Conservation (phyloP, 106 monocot species). For the Apostasia shenzhenica region DNA sequence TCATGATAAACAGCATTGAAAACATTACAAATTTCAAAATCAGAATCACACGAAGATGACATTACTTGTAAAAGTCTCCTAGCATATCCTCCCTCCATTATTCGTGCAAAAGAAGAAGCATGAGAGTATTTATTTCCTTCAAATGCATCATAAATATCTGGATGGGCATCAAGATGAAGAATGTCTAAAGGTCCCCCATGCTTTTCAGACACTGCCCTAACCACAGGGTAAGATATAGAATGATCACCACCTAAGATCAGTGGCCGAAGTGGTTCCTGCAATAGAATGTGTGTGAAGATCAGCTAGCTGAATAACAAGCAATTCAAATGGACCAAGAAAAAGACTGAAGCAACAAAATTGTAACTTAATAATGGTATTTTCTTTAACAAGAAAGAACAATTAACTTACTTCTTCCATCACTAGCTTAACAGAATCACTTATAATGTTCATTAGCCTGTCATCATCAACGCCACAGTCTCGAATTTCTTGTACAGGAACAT, state of each 20-base stretch:
- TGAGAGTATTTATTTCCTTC: constrained; percentile 97
- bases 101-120: constrained; percentile 96
- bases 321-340: not conserved
- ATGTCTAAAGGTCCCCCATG: constrained; percentile 90
- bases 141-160: constrained; percentile 92
- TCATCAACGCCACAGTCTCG: constrained; percentile 90
- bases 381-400: not conserved
- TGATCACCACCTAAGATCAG: constrained; percentile 95
- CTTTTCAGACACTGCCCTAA: constrained; percentile 92
- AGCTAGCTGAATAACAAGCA: not conserved
- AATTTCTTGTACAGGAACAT: constrained; percentile 95
- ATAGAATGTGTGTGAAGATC: constrained; percentile 1
- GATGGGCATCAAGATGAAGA: constrained; percentile 97
- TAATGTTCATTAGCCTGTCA: constrained; percentile 78
- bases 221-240: constrained; percentile 94
- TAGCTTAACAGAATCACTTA: constrained; percentile 86
- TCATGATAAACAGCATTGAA: too few relatives aligned
- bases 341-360: not conserved
- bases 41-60: not conserved
- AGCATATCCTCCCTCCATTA: constrained; percentile 97
- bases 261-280: constrained; percentile 81
- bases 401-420: constrained; percentile 94
- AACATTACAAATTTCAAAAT: too few relatives aligned
- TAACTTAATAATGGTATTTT: not conserved
- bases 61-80: constrained; percentile 83